Evolutionary conservation across 768 basidiomycete species (phyloP).

Genomic region (Gautieria morchelliformis): DNA sequence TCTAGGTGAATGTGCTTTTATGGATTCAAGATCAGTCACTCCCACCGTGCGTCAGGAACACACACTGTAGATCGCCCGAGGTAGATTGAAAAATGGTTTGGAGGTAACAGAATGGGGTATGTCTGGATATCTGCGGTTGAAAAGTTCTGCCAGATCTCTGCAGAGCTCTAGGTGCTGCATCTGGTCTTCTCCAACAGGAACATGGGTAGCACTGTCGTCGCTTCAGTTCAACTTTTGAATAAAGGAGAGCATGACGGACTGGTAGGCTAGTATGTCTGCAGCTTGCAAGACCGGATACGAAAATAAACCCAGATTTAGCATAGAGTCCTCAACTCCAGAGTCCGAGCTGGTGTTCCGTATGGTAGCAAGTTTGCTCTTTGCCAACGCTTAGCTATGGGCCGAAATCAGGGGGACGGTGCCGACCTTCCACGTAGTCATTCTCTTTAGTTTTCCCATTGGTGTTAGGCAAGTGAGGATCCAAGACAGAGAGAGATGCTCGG

Average conservation of each 20-base stretch:
- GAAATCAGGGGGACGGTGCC: slow-evolving; percentile 9
- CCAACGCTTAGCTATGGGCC: not conserved
- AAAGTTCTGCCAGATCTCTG: slow-evolving; percentile 72
- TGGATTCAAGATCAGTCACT: not conserved
- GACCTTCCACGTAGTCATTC: slow-evolving; percentile 99
- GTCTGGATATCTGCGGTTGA: slow-evolving; percentile 60
- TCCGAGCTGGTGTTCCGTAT: slow-evolving; percentile 66
- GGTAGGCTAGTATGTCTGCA: slow-evolving; percentile 83
- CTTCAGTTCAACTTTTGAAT: not conserved
- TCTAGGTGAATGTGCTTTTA: slow-evolving; percentile 65
- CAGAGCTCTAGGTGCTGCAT: slow-evolving; percentile 87
- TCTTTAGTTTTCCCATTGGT: slow-evolving; percentile 67
- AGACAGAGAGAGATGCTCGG: slow-evolving; percentile 73
- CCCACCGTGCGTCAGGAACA: slow-evolving; percentile 2
- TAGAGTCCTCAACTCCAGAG: slow-evolving; percentile 70
- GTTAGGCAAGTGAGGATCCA: slow-evolving; percentile 87
- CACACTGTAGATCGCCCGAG: slow-evolving; percentile 67
- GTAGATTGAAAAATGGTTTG: slow-evolving; percentile 57
- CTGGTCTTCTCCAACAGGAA: slow-evolving; percentile 96
- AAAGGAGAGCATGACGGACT: slow-evolving; percentile 32
- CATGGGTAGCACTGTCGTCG: slow-evolving; percentile 65
- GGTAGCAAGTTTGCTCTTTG: slow-evolving; percentile 64
- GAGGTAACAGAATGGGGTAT: slow-evolving; percentile 11
- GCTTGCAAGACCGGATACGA: slow-evolving; percentile 92
- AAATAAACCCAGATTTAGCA: slow-evolving; percentile 77